phyloP scores from a whole-genome alignment of 192 early-diverging fungal genomes.

The Spizellomyces punctatus region DNA sequence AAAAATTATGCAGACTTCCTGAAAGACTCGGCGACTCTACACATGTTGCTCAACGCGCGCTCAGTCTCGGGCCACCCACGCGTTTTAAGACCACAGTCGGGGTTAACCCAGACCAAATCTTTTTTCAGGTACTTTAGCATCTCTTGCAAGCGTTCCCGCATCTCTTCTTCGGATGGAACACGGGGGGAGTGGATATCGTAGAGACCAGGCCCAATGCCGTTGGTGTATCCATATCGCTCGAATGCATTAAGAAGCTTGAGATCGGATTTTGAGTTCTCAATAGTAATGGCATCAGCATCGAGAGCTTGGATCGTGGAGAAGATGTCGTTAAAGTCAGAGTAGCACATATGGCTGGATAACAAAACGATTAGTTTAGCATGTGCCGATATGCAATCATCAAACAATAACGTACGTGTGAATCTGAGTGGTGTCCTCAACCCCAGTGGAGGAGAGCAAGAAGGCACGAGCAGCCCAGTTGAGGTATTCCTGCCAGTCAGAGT shows the following conservation, averaged over 20 bases:
- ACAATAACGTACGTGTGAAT: constrained; percentile 69
- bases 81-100: constrained; percentile 97
- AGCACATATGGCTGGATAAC: constrained; percentile 87
- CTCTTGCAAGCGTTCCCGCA: constrained; percentile 77
- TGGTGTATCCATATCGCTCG: constrained; percentile 77
- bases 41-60: constrained; percentile 82
- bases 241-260: constrained; percentile 92
- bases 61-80: constrained; percentile 94
- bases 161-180: constrained; percentile 87
- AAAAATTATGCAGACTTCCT: neutral
- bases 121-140: constrained; percentile 85
- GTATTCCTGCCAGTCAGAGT: constrained; percentile 84
- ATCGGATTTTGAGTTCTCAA: constrained; percentile 98
- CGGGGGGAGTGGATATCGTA: constrained; percentile 99
- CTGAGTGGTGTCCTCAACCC: constrained; percentile 85
- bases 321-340: constrained; percentile 99
- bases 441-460: constrained; percentile 88
- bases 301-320: constrained; percentile 89
- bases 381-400: neutral
- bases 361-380: constrained; percentile 8
- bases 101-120: constrained; percentile 92
- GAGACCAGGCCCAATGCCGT: constrained; percentile 94
- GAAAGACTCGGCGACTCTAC: constrained; percentile 26
- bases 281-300: constrained; percentile 96
- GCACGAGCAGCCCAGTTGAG: constrained; percentile 94